Conservation (phyloP, 305 asterid genomes). For the Ilex paraguariensis region DNA sequence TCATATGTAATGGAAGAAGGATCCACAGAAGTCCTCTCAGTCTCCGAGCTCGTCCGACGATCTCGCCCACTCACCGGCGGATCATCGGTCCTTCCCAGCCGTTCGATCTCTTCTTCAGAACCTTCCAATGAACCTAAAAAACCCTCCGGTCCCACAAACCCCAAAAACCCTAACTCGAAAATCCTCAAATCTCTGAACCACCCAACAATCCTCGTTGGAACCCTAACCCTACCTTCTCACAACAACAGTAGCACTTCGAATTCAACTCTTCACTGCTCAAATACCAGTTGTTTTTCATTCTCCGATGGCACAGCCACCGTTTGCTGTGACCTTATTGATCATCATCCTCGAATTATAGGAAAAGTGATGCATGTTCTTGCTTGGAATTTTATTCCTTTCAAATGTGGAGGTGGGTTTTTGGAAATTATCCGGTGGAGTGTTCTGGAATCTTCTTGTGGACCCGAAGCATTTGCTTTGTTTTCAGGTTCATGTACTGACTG, state of each 20-base stretch:
- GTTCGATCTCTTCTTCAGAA: constrained; percentile 15
- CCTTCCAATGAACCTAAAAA: constrained; percentile 13
- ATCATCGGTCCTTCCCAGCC: constrained; percentile 33
- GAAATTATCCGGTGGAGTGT: constrained; percentile 73
- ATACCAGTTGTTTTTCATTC: constrained; percentile 64
- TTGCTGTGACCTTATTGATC: constrained; percentile 69
- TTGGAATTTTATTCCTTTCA: constrained; percentile 77
- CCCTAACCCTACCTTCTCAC: constrained; percentile 46
- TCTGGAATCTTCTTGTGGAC: constrained; percentile 16
- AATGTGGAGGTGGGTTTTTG: constrained; percentile 44
- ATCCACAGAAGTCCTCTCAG: constrained; percentile 12
- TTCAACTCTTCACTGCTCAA: neutral
- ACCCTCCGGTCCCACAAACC: constrained; percentile 11
- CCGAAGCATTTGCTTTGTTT: constrained; percentile 28
- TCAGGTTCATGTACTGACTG: constrained; percentile 21
- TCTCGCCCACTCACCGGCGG: constrained; percentile 57
- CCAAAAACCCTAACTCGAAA: constrained; percentile 22
- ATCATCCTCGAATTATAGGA: constrained; percentile 45
- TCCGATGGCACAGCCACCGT: constrained; percentile 45
- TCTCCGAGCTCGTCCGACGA: constrained; percentile 52
- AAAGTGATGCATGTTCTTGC: constrained; percentile 38
- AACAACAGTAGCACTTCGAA: constrained; percentile 2
- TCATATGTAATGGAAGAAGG: constrained; percentile 29
- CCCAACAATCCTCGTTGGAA: constrained; percentile 49
- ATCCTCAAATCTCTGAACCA: constrained; percentile 53